Percentiles rank a stretch among this genome's conserved stretches.
These are phyloP conservation scores for Tolypocladium amazonense DNA, from an alignment of 2,329 filamentous ascomycete genomes.

Conservation along the genomic window DNA sequence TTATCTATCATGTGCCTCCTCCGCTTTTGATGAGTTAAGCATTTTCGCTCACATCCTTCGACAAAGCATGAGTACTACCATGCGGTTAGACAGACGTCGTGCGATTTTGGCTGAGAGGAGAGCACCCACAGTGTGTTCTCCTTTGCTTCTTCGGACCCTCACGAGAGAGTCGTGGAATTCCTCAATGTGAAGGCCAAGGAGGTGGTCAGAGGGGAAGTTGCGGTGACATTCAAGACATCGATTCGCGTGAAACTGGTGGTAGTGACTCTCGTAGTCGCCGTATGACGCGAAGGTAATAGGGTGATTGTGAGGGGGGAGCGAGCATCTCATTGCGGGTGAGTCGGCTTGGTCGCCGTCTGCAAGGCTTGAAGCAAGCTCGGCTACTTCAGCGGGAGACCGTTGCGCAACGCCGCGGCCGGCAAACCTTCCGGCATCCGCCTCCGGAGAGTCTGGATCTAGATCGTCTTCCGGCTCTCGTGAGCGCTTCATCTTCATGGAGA, in stretches of 20 bases:
- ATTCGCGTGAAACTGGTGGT: slow-evolving; percentile 69
- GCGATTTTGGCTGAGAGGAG: background rate
- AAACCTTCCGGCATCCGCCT: slow-evolving; percentile 8
- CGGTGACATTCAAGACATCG: slow-evolving; percentile 74
- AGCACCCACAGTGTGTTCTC: slow-evolving; percentile 69
- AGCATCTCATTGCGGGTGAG: slow-evolving; percentile 59
- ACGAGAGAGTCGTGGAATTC: slow-evolving; percentile 82
- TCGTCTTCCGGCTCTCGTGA: slow-evolving; percentile 48
- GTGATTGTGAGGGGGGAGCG: slow-evolving; percentile 67
- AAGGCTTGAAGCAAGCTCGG: slow-evolving; percentile 43
- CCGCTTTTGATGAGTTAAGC: slow-evolving; percentile 72
- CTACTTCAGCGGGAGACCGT: slow-evolving; percentile 39
- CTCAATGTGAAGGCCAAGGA: slow-evolving; percentile 75
- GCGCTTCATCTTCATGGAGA: slow-evolving; percentile 43
- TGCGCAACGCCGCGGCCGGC: too few relatives aligned
- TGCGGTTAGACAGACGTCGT: background rate
- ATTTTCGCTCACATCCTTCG: slow-evolving; percentile 76
- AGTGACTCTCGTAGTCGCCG: slow-evolving; percentile 79
- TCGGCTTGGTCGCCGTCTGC: slow-evolving; percentile 21
- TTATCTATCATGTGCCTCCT: slow-evolving; percentile 87
- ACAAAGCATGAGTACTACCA: slow-evolving; percentile 77
- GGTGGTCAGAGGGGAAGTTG: slow-evolving; percentile 79
- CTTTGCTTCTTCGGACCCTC: slow-evolving; percentile 60
- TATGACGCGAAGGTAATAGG: slow-evolving; percentile 62
- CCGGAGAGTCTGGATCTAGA: slow-evolving; percentile 18